phyloP scores from a whole-genome alignment of 1,139 yeast genomes.

The Yamadazyma epiphylla region DNA sequence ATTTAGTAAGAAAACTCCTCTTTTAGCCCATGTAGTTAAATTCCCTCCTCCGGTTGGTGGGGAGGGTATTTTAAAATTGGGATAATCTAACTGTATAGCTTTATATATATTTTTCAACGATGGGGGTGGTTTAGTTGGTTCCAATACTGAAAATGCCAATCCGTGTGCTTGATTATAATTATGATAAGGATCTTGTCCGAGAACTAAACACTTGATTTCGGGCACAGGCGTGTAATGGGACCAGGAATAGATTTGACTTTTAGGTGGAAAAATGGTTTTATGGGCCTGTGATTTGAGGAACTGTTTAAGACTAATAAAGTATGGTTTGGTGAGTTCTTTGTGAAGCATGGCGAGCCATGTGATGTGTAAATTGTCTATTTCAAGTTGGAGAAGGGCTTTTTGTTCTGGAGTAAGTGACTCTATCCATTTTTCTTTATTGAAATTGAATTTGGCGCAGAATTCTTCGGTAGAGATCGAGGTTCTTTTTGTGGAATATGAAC shows the following conservation, averaged over 20 bases:
- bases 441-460: constrained; percentile 13
- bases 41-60: constrained; percentile 52
- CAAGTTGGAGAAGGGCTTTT: constrained; percentile 55
- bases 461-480: too few relatives aligned
- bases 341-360: constrained; percentile 75
- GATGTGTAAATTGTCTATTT: constrained; percentile 64
- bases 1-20: constrained; percentile 86
- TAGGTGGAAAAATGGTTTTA: constrained; percentile 72
- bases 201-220: constrained; percentile 67
- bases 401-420: constrained; percentile 50
- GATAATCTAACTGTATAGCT: constrained; percentile 67
- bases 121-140: constrained; percentile 87
- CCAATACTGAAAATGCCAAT: constrained; percentile 83
- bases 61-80: constrained; percentile 58
- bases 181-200: constrained; percentile 98
- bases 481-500: too few relatives aligned
- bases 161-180: constrained; percentile 95
- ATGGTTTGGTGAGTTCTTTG: constrained; percentile 77
- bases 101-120: constrained; percentile 86
- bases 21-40: constrained; percentile 78
- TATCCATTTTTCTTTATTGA: constrained; percentile 56
- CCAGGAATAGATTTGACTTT: constrained; percentile 85
- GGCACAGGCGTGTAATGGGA: constrained; percentile 79
- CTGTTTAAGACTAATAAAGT: constrained; percentile 68
- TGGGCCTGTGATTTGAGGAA: constrained; percentile 43